phyloP scores from a whole-genome alignment of 371 early-diverging fungal genomes.

The Lichtheimia ornata region DNA sequence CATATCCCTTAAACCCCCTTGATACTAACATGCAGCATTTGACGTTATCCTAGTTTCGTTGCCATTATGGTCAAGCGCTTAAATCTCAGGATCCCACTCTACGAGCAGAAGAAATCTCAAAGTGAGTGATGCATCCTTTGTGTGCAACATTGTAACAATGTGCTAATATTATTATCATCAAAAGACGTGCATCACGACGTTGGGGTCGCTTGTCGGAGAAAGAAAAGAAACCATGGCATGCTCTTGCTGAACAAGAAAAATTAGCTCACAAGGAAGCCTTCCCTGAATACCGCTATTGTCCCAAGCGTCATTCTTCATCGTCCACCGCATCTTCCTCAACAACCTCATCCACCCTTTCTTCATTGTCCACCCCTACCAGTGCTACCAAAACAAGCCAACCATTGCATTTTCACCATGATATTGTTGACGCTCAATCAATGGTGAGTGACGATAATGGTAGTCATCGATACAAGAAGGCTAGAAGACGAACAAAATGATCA shows the following conservation, averaged over 20 bases:
- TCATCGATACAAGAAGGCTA: slow-evolving; percentile 16
- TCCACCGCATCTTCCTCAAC: slow-evolving; percentile 13
- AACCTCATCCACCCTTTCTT: slow-evolving; percentile 10
- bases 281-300: slow-evolving; percentile 46
- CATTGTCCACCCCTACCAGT: slow-evolving; percentile 16
- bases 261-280: slow-evolving; percentile 48
- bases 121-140: slow-evolving; percentile 20
- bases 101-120: slow-evolving; percentile 39
- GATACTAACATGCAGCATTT: no score
- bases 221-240: slow-evolving; percentile 50
- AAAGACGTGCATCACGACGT: slow-evolving; percentile 41
- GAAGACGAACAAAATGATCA: slow-evolving; percentile 18
- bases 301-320: slow-evolving; percentile 29
- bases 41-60: slow-evolving; percentile 25
- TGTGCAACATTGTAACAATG: background rate
- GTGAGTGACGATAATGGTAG: slow-evolving; percentile 3
- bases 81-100: slow-evolving; percentile 36
- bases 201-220: slow-evolving; percentile 39
- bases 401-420: background rate
- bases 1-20: no score
- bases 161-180: background rate
- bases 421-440: slow-evolving; percentile 1
- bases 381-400: background rate
- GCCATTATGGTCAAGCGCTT: slow-evolving; percentile 39
- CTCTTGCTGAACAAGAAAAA: slow-evolving; percentile 44